A percentile compares a stretch with the other conserved stretches of the same genome.
phyloP scores from a whole-genome alignment of 192 early-diverging fungal species.

The Gonapodya prolifera region DNA sequence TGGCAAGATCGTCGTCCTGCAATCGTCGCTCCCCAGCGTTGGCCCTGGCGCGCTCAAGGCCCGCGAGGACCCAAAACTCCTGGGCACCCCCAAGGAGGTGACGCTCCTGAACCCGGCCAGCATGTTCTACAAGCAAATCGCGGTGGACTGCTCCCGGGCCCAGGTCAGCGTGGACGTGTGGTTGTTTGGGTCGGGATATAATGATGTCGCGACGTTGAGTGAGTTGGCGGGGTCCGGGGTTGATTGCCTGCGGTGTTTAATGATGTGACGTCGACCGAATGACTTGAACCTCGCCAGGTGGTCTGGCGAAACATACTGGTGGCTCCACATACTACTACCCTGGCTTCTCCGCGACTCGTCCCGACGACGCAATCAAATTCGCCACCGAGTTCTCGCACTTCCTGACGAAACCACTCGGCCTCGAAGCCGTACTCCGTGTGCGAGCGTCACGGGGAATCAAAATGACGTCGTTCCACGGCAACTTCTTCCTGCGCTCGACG shows the following conservation, averaged over 20 bases:
- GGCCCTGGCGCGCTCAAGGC: slow-evolving; percentile 68
- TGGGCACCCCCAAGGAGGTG: slow-evolving; percentile 85
- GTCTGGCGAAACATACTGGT: slow-evolving; percentile 71
- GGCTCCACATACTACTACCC: slow-evolving; percentile 84
- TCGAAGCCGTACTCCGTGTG: slow-evolving; percentile 88
- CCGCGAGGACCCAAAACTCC: slow-evolving; percentile 72
- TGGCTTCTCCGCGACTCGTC: slow-evolving; percentile 65
- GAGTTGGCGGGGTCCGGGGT: slow-evolving; percentile 14
- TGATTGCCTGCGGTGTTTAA: slow-evolving; percentile 7
- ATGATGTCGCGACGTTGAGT: slow-evolving; percentile 82
- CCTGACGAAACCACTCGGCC: slow-evolving; percentile 60
- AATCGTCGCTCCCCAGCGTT: slow-evolving; percentile 67
- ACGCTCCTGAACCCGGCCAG: slow-evolving; percentile 68
- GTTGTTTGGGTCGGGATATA: slow-evolving; percentile 68
- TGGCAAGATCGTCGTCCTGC: slow-evolving; percentile 79
- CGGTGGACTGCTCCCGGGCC: slow-evolving; percentile 77
- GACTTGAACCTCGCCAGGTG: slow-evolving; percentile 35
- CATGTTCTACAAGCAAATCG: slow-evolving; percentile 82
- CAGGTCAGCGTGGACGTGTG: slow-evolving; percentile 86
- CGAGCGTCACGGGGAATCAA: slow-evolving; percentile 80
- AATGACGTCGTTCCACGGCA: slow-evolving; percentile 86
- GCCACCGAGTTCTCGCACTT: slow-evolving; percentile 68
- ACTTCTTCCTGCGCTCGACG: slow-evolving; percentile 92
- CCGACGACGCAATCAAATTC: slow-evolving; percentile 75
- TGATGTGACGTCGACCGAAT: too few species aligned